phyloP scores from a whole-genome alignment of 2,329 filamentous ascomycete genomes.

The Macrophomina tecta region DNA sequence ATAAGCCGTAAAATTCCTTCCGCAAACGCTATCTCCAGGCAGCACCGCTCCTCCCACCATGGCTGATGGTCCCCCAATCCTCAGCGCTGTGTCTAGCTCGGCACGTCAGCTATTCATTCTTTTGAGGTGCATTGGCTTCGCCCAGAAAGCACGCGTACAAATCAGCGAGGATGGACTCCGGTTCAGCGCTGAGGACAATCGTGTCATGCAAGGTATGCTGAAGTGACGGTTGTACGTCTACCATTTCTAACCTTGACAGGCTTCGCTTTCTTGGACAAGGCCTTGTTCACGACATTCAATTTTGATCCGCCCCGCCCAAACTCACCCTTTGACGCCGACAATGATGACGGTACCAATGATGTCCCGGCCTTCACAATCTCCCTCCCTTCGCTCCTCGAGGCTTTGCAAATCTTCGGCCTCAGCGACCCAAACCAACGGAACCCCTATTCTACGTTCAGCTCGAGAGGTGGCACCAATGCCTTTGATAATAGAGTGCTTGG shows the following conservation, averaged over 20 bases:
- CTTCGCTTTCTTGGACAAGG: conserved; percentile 83
- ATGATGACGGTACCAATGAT: conserved; percentile 48
- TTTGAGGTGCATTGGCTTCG: conserved; percentile 67
- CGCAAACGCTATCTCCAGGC: conserved; percentile 5
- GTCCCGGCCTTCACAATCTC: conserved; percentile 84
- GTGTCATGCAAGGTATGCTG: conserved; percentile 82
- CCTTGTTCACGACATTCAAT: conserved; percentile 84
- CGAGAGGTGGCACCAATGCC: conserved; percentile 62
- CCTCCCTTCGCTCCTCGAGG: conserved; percentile 85
- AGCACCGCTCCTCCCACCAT: background rate
- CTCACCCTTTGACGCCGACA: conserved; percentile 37
- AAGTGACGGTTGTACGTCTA: background rate
- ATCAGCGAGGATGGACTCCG: conserved; percentile 85
- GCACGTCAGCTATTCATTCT: conserved; percentile 75
- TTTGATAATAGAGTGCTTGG: conserved; percentile 85
- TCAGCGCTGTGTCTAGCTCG: conserved; percentile 78
- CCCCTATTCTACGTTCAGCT: conserved; percentile 42
- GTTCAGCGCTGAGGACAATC: conserved; percentile 85
- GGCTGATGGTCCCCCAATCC: conserved; percentile 58
- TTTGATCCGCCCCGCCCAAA: conserved; percentile 60
- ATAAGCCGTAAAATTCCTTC: conserved; percentile 29
- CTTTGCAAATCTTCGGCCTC: conserved; percentile 91
- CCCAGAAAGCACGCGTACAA: conserved; percentile 68
- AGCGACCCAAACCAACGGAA: conserved; percentile 40
- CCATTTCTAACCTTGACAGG: conserved; percentile 49